Evolutionary conservation across 805 yeast genomes (phyloP).

Genomic region (Cyberlindnera subsufficiens): DNA sequence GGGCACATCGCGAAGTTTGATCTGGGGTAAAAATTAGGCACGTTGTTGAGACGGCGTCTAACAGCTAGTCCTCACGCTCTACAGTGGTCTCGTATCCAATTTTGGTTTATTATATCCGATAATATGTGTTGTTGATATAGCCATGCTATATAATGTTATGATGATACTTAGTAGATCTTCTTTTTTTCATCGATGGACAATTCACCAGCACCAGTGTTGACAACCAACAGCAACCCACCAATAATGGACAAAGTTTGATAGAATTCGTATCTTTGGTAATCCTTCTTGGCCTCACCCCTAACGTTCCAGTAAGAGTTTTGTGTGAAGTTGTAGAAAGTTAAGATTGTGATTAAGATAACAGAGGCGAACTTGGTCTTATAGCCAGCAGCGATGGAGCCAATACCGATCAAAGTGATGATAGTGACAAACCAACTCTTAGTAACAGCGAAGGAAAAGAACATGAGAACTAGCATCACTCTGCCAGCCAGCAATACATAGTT

Average conservation of each 20-base stretch:
- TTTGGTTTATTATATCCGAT: too few relatives aligned
- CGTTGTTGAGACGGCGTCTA: too few relatives aligned
- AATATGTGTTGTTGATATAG: too few relatives aligned
- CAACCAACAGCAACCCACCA: conserved; percentile 87
- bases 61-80: too few relatives aligned
- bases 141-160: too few relatives aligned
- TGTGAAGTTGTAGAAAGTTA: conserved; percentile 69
- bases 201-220: conserved; percentile 95
- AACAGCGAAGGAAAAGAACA: conserved; percentile 81
- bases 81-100: too few relatives aligned
- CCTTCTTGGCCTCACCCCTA: conserved; percentile 67
- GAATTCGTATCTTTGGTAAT: conserved; percentile 84
- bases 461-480: conserved; percentile 73
- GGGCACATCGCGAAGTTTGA: too few relatives aligned
- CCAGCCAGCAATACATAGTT: conserved; percentile 85
- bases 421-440: conserved; percentile 68
- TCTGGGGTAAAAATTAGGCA: too few relatives aligned
- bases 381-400: conserved; percentile 79
- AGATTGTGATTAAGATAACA: conserved; percentile 54
- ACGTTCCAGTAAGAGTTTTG: conserved; percentile 88
- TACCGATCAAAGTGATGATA: conserved; percentile 61
- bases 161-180: conserved; percentile 58
- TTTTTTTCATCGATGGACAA: conserved; percentile 92
- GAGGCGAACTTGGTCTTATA: conserved; percentile 91
- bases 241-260: conserved; percentile 93